Evolutionary conservation across 305 asterid species (phyloP), one percentile per base, ranked within the genome.

Genomic region (Rubia tinctorum): DNA sequence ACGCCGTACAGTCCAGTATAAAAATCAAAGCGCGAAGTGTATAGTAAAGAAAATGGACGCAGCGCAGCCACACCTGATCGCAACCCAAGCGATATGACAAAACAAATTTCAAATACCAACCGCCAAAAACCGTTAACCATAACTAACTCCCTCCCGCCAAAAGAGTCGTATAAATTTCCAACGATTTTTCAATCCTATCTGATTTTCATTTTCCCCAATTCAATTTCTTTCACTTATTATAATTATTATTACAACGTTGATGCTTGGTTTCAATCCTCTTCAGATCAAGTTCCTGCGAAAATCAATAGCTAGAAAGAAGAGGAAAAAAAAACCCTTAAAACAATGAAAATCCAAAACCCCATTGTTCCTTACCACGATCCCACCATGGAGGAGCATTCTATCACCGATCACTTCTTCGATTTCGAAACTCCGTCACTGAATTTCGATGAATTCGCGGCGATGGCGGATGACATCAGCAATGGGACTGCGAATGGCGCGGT

Each of bases 281-380:
- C 43, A 34, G 15, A 61, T 89, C 90, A 81, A 72, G 89, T 86
- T 22, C 89, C 76, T 83, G 86, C 84, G 82, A 79, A 76, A 18
- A n/a, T n/a, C n/a, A 15, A 11, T 2, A 0, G 53, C 18, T 72
- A 10, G 17, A 6, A 23, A 0, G 14, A 11, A 34, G 39, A 34
- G 5, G 39, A 6, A 8, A 3, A 47, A 22, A 39, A n/a, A 44
- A 17, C 6, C 6, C 13, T 5, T 43, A 4, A 4, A 43, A 22
- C 69, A 72, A 86, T 84, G 93, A 88, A 76, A 7, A 78, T 76
- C 63, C 82, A 42, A 20, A 30, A 64, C 47, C 23, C 82, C 70
- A 3, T 66, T 37, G 42, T 63, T 23, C 80, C 85, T 1, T 65
- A 22, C 55, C 75, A 79, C 18, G 75, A 75, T 42, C 37, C 69